Evolutionary conservation across 73 alveolate species (phyloP).

Genomic region (Durusdinium trenchii): DNA sequence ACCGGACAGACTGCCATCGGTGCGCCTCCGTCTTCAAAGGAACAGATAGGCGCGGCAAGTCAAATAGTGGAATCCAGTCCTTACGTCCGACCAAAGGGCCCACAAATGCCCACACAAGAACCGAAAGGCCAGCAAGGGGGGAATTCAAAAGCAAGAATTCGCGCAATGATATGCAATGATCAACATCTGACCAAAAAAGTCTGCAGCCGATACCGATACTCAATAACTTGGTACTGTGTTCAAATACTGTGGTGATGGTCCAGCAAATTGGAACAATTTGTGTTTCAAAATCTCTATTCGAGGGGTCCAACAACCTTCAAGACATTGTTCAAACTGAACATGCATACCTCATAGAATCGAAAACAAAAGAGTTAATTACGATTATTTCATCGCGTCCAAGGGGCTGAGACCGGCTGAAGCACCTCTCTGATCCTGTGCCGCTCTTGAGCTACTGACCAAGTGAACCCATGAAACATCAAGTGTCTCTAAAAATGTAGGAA

Average conservation of each 20-base stretch:
- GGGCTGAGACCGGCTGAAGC: slow-evolving; percentile 27
- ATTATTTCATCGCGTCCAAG: neutral
- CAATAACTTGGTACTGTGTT: neutral
- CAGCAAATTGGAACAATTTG: no score
- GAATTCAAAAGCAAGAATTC: neutral
- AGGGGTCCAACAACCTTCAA: neutral
- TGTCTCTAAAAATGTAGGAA: no score
- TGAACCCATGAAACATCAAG: neutral
- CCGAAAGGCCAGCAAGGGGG: neutral
- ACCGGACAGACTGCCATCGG: neutral
- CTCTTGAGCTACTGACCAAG: neutral
- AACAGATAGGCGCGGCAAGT: slow-evolving; percentile 42
- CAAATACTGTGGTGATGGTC: neutral
- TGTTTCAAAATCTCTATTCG: no score
- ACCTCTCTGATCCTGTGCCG: slow-evolving; percentile 27
- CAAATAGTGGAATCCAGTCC: slow-evolving; percentile 84
- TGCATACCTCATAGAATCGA: neutral
- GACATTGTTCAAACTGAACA: neutral
- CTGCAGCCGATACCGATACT: neutral
- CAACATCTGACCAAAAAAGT: neutral
- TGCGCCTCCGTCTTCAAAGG: neutral
- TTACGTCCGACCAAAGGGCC: neutral
- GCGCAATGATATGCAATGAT: neutral
- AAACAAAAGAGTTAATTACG: neutral
- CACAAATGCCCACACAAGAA: neutral